Base-by-base conservation (phyloP, 1,284 basidiomycete species). In the Rhizopogon hawkerae region DNA sequence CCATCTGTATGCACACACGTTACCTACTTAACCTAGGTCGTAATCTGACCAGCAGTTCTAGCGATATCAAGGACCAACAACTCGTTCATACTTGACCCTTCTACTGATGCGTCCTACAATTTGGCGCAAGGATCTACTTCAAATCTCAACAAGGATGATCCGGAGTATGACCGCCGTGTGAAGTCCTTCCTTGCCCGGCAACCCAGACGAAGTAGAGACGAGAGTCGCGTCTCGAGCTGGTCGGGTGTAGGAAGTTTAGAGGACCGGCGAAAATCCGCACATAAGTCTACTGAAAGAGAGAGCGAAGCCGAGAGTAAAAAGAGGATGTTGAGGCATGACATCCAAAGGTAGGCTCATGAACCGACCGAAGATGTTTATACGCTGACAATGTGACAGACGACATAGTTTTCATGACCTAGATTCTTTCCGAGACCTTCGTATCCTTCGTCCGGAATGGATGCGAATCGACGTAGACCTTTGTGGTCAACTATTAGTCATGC, bases 381-480 rank as follows among this genome's bases (percentile, higher is more conserved):
- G 46, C n/a, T 46, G 5, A 33, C 10, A 21, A 35, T 38, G 26
- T 35, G 45, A n/a, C 51, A 74, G 77, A 52, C 74, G 83, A 36
- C 70, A 81, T 43, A 85, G 82, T 56, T 84, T 82, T 56, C 79
- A 83, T 53, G 80, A 81, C 61, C 58, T 77, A 1, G 57, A 65
- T 18, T 72, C 73, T 13, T 68, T 79, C 53, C 66, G 63, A 36
- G 66, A 66, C 38, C 61, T 73, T 44, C 69, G 69, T 23, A 66
- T 81, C 7, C 61, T 86, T 24, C 72, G 74, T 4, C 53, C 73
- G 10, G 81, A 87, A 44, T 71, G 75, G 57, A 83, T 89, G 83
- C 75, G 75, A 46, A 78, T 85, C 41, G 86, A 89, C 57, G 85
- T 88, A 34, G 85, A 84, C 56, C 69, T 89, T n/a, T 81, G 80